A percentile compares a stretch with the other conserved stretches of the same genome.
phyloP scores from a whole-genome alignment of 2,329 filamentous ascomycete genomes.

The Aspergillus hiratsukae region DNA sequence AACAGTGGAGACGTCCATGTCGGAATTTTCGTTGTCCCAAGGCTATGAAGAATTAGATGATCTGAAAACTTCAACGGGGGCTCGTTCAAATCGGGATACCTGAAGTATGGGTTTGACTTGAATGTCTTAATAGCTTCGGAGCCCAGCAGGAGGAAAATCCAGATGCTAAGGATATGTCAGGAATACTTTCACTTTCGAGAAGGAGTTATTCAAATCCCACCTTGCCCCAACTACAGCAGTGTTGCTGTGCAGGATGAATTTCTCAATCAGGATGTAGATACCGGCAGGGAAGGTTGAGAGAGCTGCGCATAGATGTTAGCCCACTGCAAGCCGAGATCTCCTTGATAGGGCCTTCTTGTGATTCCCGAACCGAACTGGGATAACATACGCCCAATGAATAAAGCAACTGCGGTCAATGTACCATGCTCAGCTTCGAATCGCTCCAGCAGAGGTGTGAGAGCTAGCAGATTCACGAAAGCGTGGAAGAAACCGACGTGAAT shows the following conservation, averaged over 20 bases:
- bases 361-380: background rate
- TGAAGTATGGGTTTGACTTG: constrained; percentile 73
- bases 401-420: constrained; percentile 76
- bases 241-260: constrained; percentile 65
- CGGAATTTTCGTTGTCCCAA: constrained; percentile 67
- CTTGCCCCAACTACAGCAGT: constrained; percentile 76
- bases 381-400: constrained; percentile 84
- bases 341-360: background rate
- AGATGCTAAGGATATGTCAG: constrained; percentile 57
- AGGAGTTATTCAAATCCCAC: constrained; percentile 43
- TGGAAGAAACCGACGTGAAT: constrained; percentile 81
- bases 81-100: constrained; percentile 30
- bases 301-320: constrained; percentile 45
- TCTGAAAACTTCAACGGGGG: background rate
- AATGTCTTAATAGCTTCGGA: constrained; percentile 84
- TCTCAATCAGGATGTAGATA: constrained; percentile 75
- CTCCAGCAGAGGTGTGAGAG: constrained; percentile 82
- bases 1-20: constrained; percentile 90
- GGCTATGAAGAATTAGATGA: constrained; percentile 28
- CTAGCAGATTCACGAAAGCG: constrained; percentile 70
- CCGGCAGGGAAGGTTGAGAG: constrained; percentile 77
- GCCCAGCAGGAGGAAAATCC: constrained; percentile 84
- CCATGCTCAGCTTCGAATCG: constrained; percentile 91
- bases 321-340: constrained; percentile 1
- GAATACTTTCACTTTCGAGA: background rate